phyloP scores from a whole-genome alignment of 2,329 filamentous ascomycete genomes.

The Colletotrichum scovillei region DNA sequence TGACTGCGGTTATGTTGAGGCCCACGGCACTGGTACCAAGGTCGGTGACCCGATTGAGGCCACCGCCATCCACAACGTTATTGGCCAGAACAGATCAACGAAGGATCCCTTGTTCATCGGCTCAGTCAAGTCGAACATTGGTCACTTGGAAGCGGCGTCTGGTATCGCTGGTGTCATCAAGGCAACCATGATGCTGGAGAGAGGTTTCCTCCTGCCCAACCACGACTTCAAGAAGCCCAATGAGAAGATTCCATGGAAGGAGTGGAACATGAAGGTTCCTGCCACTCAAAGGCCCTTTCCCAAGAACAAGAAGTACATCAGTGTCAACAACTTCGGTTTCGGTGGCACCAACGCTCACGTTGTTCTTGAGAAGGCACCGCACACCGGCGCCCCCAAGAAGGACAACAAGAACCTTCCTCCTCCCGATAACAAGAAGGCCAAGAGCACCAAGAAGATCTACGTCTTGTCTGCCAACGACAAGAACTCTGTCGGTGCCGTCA shows the following conservation, averaged over 20 bases:
- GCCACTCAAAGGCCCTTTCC: constrained; percentile 58
- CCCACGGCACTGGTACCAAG: constrained; percentile 67
- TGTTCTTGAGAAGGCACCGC: constrained; percentile 53
- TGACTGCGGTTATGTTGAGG: constrained; percentile 54
- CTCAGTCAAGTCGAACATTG: constrained; percentile 63
- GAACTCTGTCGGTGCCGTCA: constrained; percentile 44
- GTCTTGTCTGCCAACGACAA: constrained; percentile 54
- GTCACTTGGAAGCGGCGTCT: constrained; percentile 62
- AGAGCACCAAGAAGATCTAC: constrained; percentile 50
- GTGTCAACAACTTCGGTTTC: constrained; percentile 60
- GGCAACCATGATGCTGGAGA: constrained; percentile 61
- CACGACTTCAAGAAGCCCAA: constrained; percentile 62
- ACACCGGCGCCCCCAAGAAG: constrained; percentile 32
- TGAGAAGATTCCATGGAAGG: constrained; percentile 58
- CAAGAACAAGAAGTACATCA: constrained; percentile 59
- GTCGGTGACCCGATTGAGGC: constrained; percentile 68
- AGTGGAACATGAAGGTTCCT: constrained; percentile 62
- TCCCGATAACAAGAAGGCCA: constrained; percentile 11
- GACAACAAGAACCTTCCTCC: constrained; percentile 38
- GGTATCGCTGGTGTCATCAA: constrained; percentile 66
- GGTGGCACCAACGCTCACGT: constrained; percentile 58
- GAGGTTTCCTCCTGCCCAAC: constrained; percentile 61
- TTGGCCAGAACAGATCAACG: constrained; percentile 44
- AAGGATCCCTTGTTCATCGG: constrained; percentile 55
- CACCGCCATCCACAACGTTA: constrained; percentile 56